phyloP scores from a whole-genome alignment of 257 asterid genomes.

The Eustoma russellianum region DNA sequence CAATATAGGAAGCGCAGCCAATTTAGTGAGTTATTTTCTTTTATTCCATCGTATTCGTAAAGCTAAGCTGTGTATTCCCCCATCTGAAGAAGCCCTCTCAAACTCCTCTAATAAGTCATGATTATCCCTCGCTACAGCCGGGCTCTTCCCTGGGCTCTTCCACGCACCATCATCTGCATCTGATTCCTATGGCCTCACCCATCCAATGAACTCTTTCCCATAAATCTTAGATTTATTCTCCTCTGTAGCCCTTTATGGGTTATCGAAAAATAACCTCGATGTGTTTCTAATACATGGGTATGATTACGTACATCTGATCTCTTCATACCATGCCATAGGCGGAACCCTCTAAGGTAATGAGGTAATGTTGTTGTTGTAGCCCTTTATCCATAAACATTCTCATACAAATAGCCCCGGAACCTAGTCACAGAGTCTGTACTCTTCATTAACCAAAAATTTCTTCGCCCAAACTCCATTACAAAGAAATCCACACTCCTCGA shows the following conservation, averaged over 20 bases:
- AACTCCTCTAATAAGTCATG: constrained; percentile 81
- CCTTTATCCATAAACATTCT: constrained; percentile 86
- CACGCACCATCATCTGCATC: constrained; percentile 82
- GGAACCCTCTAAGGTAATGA: too few species aligned
- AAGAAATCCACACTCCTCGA: constrained; percentile 72
- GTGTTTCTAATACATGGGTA: too few species aligned
- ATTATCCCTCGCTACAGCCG: constrained; percentile 40
- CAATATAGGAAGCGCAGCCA: too few species aligned
- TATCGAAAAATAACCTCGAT: too few species aligned
- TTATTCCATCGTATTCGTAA: too few species aligned
- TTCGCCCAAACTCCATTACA: constrained; percentile 76
- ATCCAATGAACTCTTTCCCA: constrained; percentile 84
- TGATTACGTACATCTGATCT: too few species aligned
- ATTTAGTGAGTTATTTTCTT: too few species aligned
- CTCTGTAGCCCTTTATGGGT: constrained; percentile 58
- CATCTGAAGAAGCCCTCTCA: constrained; percentile 75
- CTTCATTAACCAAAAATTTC: constrained; percentile 60
- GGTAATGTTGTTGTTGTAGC: too few species aligned
- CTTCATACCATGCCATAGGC: too few species aligned
- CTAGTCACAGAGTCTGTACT: constrained; percentile 58
- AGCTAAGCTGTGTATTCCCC: constrained; percentile 90
- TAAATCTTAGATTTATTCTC: constrained; percentile 67
- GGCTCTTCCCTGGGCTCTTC: constrained; percentile 47
- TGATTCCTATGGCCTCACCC: constrained; percentile 79
- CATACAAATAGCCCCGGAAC: constrained; percentile 78